These are phyloP conservation scores for Carex cristatella DNA, from an alignment of 176 grass and related monocot genomes.

Conservation along the genomic window DNA sequence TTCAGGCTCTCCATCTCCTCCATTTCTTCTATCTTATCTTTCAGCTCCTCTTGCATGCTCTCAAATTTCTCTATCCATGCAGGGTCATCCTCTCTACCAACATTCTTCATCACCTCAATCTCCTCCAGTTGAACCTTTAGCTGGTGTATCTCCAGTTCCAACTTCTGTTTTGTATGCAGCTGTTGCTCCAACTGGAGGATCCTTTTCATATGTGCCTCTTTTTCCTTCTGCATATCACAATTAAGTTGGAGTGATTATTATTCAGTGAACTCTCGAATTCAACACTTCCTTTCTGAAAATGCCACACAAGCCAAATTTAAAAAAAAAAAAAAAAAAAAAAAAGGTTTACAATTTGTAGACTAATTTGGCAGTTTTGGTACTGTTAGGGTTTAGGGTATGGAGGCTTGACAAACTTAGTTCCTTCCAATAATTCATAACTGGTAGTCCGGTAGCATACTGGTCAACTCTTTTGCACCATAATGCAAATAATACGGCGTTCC, in stretches of 20 bases:
- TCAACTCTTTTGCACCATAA: background rate
- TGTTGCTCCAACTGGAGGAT: constrained; percentile 34
- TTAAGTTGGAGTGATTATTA: background rate
- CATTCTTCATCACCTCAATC: constrained; percentile 54
- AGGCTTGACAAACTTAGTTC: background rate
- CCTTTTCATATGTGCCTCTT: constrained; percentile 37
- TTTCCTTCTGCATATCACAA: constrained; percentile 48
- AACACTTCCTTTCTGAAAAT: background rate
- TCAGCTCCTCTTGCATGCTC: constrained; percentile 39
- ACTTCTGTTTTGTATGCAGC: constrained; percentile 40
- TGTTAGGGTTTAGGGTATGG: too few relatives aligned
- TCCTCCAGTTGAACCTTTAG: constrained; percentile 30
- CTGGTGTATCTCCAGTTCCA: constrained; percentile 69
- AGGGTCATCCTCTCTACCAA: constrained; percentile 34
- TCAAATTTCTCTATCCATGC: constrained; percentile 30
- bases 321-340: background rate
- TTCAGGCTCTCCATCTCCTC: constrained; percentile 34
- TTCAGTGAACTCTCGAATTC: background rate
- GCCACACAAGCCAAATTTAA: background rate
- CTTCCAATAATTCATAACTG: background rate
- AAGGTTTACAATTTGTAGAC: background rate
- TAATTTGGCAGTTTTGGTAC: background rate
- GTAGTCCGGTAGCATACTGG: background rate
- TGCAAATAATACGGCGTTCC: background rate
- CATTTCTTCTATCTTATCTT: constrained; percentile 62